Evolutionary conservation across 176 grass and related monocot species (phyloP).

Genomic region (Musa itinerans): DNA sequence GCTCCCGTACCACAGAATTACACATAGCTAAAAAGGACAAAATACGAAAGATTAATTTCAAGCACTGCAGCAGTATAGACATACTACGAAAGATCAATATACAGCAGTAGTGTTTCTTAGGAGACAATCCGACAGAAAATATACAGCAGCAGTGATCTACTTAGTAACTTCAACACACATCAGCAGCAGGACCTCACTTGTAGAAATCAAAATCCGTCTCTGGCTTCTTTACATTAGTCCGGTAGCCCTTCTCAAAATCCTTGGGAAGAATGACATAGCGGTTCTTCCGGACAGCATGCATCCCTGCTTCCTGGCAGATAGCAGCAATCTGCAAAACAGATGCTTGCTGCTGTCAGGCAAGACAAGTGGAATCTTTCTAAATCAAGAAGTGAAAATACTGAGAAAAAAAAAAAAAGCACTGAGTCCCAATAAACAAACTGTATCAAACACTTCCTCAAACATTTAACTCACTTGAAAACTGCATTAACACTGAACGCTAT

Average conservation of each 20-base stretch:
- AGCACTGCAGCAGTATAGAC: no score
- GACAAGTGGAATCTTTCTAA: background rate
- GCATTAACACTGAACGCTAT: no score
- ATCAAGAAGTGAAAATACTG: background rate
- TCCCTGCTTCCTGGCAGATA: constrained; percentile 91
- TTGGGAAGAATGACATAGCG: constrained; percentile 90
- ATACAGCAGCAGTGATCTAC: background rate
- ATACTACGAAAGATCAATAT: no score
- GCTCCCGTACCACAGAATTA: no score
- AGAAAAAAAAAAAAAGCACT: no score
- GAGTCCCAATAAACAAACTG: no score
- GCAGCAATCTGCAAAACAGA: constrained; percentile 50
- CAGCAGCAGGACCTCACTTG: constrained; percentile 37
- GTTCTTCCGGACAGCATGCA: constrained; percentile 97
- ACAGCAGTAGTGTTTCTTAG: no score
- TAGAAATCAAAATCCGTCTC: constrained; percentile 96
- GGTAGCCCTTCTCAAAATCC: constrained; percentile 96
- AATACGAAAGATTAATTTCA: no score
- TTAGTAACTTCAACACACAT: background rate
- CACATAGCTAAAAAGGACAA: no score
- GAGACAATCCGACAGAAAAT: background rate
- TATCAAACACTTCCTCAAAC: no score
- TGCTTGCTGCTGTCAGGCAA: background rate
- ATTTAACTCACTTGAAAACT: no score
- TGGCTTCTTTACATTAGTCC: constrained; percentile 95